Conservation (phyloP, 495 filamentous ascomycete species). For the Paragyromitra xinjiangensis region DNA sequence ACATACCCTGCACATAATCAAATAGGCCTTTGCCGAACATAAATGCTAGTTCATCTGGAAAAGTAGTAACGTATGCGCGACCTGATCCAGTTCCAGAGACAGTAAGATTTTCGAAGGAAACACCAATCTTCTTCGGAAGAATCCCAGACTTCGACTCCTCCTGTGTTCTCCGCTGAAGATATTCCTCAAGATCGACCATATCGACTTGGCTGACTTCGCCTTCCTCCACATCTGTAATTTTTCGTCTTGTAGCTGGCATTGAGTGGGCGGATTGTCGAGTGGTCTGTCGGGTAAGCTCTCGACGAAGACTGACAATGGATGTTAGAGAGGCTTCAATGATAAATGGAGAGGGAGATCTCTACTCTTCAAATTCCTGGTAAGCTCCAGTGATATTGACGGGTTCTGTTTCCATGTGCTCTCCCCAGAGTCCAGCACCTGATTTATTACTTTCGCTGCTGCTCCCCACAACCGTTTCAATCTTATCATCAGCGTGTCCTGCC, state of each 20-base stretch:
- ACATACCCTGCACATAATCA: conserved; percentile 48
- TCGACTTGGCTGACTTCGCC: conserved; percentile 29
- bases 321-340: not conserved
- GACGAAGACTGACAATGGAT: conserved; percentile 38
- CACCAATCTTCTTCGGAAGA: conserved; percentile 76
- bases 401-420: conserved; percentile 38
- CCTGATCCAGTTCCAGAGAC: conserved; percentile 64
- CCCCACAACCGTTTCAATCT: conserved; percentile 2
- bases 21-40: conserved; percentile 54
- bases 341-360: not conserved
- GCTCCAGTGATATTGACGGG: conserved; percentile 51
- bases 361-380: conserved; percentile 55
- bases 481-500: conserved; percentile 16
- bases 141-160: conserved; percentile 51
- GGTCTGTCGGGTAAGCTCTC: conserved; percentile 42
- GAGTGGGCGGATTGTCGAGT: conserved; percentile 31
- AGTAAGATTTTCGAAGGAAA: conserved; percentile 74
- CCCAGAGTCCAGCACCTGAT: conserved; percentile 35
- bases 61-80: conserved; percentile 60
- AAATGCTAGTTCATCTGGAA: conserved; percentile 52
- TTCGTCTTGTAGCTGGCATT: not conserved
- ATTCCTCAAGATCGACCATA: conserved; percentile 56
- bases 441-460: conserved; percentile 25
- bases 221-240: conserved; percentile 45
- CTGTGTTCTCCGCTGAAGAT: conserved; percentile 49